Conservation (phyloP, 331 rosid genomes). For the Ulmus americana region DNA sequence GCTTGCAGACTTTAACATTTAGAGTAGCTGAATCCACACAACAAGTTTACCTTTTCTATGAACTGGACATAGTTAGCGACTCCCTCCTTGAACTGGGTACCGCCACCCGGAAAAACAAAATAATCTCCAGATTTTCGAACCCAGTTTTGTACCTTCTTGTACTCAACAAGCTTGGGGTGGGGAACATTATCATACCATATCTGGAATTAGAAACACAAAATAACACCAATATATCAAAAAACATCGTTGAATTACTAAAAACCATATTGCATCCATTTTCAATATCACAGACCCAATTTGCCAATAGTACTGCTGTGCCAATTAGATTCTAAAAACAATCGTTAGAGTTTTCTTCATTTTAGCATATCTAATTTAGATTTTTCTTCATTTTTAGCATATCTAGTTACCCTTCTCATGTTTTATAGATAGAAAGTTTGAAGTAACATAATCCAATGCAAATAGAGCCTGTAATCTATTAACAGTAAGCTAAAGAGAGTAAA, state of each 20-base stretch:
- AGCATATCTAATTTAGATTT: too few species aligned
- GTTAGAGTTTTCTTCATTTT: too few species aligned
- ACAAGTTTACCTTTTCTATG: slow-evolving; percentile 51
- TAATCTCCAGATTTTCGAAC: slow-evolving; percentile 64
- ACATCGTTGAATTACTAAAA: not conserved
- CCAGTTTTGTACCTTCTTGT: slow-evolving; percentile 94
- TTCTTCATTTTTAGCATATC: too few species aligned
- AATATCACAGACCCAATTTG: too few species aligned
- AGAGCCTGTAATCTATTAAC: too few species aligned
- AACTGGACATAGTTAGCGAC: slow-evolving; percentile 55
- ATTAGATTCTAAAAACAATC: too few species aligned
- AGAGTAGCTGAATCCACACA: not conserved
- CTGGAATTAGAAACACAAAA: slow-evolving; percentile 25
- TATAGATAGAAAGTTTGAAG: too few species aligned
- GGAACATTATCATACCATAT: slow-evolving; percentile 90
- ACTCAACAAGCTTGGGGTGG: slow-evolving; percentile 83
- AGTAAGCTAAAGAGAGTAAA: too few species aligned
- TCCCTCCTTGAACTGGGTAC: slow-evolving; percentile 96
- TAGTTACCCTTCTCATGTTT: too few species aligned
- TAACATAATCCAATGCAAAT: too few species aligned
- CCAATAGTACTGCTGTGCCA: too few species aligned
- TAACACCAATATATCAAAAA: slow-evolving; percentile 1
- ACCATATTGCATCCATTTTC: too few species aligned
- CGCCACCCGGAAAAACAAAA: slow-evolving; percentile 88
- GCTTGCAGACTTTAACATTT: not conserved